These are phyloP conservation scores for Globisporangium uncinulatum DNA, from an alignment of 352 stramenopile species.

Conservation along the genomic window DNA sequence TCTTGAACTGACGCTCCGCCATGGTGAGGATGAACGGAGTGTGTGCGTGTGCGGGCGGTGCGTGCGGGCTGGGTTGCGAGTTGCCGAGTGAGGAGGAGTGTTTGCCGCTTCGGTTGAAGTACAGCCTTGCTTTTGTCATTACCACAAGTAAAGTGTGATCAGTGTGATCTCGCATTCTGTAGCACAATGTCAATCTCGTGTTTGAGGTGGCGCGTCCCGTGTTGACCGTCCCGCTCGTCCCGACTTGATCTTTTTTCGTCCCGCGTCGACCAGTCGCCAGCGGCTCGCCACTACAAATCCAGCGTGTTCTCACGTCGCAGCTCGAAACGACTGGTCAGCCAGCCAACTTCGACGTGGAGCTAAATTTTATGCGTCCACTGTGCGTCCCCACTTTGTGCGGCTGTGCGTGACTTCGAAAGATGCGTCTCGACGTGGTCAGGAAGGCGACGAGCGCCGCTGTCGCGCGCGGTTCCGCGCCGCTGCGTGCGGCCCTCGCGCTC, in stretches of 20 bases:
- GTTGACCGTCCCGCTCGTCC: too few relatives aligned
- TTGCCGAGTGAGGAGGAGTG: background rate
- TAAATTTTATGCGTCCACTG: slow-evolving; percentile 1
- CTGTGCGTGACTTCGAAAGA: slow-evolving; percentile 18
- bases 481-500: slow-evolving; percentile 41
- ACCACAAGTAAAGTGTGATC: too few relatives aligned
- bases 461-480: slow-evolving; percentile 24
- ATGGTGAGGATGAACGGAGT: slow-evolving; percentile 17
- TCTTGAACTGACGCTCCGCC: slow-evolving; percentile 70
- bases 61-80: background rate
- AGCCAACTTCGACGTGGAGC: background rate
- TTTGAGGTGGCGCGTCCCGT: too few relatives aligned
- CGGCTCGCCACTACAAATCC: too few relatives aligned
- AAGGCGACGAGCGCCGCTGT: slow-evolving; percentile 28
- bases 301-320: slow-evolving; percentile 12
- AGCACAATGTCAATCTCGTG: too few relatives aligned
- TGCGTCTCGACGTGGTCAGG: slow-evolving; percentile 46
- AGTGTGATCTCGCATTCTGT: too few relatives aligned
- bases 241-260: too few relatives aligned
- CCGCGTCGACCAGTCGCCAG: too few relatives aligned
- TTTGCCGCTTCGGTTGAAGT: background rate
- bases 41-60: background rate
- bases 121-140: too few relatives aligned
- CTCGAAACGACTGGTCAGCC: background rate
- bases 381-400: slow-evolving; percentile 1